Base-by-base conservation (phyloP, 140 eudicot species). In the Flaveria floridana region DNA sequence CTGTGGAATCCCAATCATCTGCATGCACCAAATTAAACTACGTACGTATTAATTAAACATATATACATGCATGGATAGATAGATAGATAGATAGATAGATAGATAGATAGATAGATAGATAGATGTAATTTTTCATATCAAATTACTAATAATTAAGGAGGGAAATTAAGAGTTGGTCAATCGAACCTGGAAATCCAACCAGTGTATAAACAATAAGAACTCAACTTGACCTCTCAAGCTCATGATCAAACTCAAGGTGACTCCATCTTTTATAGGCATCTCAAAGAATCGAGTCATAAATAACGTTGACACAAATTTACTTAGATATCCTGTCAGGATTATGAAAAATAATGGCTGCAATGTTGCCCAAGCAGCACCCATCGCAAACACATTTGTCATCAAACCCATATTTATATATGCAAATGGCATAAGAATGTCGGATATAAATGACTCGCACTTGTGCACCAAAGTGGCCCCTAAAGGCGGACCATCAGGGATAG, bases 401-500 rank as follows among this genome's bases (percentile, higher is more conserved):
- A 88, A 72, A 1, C 99, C 99, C 19, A 93, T 81, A 12, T 81
- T 82, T 9, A 86, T 79, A 71, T 80, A 93, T 1, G 96, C 84
- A 79, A 91, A 88, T n/a, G 99, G 96, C 95, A 91, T 84, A 47
- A 94, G 75, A 74, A 94, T 50, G 11, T 90, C 85, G 1, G 7
- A 63, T 28, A 87, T 39, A 55, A 91, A 51, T 0, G 87, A 79
- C 83, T 94, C 99, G 2, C 80, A 69, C 75, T 88, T 91, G 47
- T 88, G 91, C 75, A 89, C 92, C 51, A 94, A 63, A 20, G 89
- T 85, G n/a, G 96, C 78, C 18, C 97, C 99, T 69, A 94, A 65
- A 14, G 99, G 97, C 1, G 99, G 99, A 39, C 97, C 99, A 78
- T 90, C 96, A 0, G 99, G 97, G 5, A 91, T 74, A 0, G 89